phyloP scores from a whole-genome alignment of 2,329 filamentous ascomycete genomes.

The Boeremia exigua region DNA sequence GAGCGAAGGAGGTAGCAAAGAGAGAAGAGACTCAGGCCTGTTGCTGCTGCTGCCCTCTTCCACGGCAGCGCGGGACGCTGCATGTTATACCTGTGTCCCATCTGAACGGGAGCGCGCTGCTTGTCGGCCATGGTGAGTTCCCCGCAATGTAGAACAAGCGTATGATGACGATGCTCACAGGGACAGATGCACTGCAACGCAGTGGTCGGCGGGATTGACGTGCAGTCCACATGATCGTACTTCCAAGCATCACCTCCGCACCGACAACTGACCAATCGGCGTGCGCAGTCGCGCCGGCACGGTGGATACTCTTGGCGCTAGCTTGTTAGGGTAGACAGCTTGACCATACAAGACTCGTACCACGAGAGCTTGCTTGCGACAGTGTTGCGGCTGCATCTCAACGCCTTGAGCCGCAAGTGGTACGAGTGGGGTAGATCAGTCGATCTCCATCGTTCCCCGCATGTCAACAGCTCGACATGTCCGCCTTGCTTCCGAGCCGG shows the following conservation, averaged over 20 bases:
- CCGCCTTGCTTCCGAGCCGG: slow-evolving; percentile 6
- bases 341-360: slow-evolving; percentile 12
- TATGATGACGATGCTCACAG: slow-evolving; percentile 25
- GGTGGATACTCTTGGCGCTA: slow-evolving; percentile 4
- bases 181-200: not conserved
- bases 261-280: slow-evolving; percentile 33
- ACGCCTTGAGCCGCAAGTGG: slow-evolving; percentile 20
- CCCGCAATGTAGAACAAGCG: slow-evolving; percentile 18
- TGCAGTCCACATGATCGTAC: slow-evolving; percentile 4
- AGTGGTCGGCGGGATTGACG: slow-evolving; percentile 11
- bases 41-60: slow-evolving; percentile 6
- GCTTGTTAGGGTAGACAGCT: not conserved
- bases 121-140: slow-evolving; percentile 13
- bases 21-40: slow-evolving; percentile 6
- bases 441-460: slow-evolving; percentile 11
- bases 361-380: slow-evolving; percentile 1
- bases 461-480: not conserved
- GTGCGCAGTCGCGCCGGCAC: not conserved
- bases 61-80: slow-evolving; percentile 3
- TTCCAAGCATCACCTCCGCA: slow-evolving; percentile 6
- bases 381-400: slow-evolving; percentile 18
- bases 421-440: slow-evolving; percentile 1
- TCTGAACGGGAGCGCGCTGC: slow-evolving; percentile 1
- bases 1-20: slow-evolving; percentile 3
- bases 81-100: slow-evolving; percentile 17